Conservation (phyloP, 805 yeast genomes). For the Zygosaccharomyces gambellarensis region DNA sequence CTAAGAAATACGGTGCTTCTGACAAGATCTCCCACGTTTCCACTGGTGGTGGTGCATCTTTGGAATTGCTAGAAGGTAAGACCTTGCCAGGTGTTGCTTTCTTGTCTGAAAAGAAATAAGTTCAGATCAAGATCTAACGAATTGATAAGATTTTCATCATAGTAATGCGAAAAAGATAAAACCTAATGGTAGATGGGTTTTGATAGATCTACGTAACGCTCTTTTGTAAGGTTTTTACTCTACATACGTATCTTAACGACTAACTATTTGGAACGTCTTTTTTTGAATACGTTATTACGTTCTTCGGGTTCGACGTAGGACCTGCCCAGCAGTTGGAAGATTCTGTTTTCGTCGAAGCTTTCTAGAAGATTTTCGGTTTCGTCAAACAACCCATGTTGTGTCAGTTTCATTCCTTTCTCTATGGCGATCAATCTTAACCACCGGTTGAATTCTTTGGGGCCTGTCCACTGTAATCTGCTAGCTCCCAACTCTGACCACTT, state of each 20-base stretch:
- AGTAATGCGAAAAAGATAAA: slow-evolving; percentile 1
- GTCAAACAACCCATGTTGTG: slow-evolving; percentile 32
- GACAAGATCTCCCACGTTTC: slow-evolving; percentile 97
- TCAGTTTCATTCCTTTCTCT: slow-evolving; percentile 26
- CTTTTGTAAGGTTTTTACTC: not conserved
- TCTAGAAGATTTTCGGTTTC: slow-evolving; percentile 20
- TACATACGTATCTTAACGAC: not conserved
- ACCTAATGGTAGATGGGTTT: slow-evolving; percentile 1
- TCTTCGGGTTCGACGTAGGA: slow-evolving; percentile 18
- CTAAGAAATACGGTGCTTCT: slow-evolving; percentile 95
- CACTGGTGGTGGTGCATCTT: slow-evolving; percentile 99
- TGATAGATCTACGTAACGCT: slow-evolving; percentile 8
- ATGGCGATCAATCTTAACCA: slow-evolving; percentile 27
- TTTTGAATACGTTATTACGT: slow-evolving; percentile 13
- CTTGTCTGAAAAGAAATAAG: slow-evolving; percentile 64
- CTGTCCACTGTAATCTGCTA: slow-evolving; percentile 31
- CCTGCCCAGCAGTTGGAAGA: slow-evolving; percentile 24
- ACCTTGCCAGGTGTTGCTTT: slow-evolving; percentile 96
- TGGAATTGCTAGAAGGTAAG: slow-evolving; percentile 98
- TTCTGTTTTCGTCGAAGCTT: slow-evolving; percentile 25
- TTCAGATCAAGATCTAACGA: not conserved
- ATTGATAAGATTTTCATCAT: not conserved
- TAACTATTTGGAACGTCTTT: slow-evolving; percentile 7
- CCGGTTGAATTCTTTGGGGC: slow-evolving; percentile 32
- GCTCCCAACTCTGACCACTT: slow-evolving; percentile 34